Evolutionary conservation across 1,284 basidiomycete genomes (phyloP).

Genomic region (Melampsora occidentalis): DNA sequence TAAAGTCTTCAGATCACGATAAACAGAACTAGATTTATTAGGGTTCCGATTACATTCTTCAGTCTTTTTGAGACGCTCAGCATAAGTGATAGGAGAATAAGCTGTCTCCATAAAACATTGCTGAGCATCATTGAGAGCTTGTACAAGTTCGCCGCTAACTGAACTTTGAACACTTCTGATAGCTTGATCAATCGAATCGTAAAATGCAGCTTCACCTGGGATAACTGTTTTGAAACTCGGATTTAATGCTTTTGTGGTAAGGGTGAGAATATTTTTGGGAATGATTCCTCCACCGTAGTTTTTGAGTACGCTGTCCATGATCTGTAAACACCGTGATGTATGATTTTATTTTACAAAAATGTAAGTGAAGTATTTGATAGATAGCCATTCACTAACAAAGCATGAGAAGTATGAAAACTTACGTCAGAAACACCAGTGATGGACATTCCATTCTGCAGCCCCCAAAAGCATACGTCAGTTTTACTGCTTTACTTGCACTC

Average conservation of each 20-base stretch:
- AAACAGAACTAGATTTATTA: slow-evolving; percentile 23
- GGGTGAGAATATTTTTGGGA: slow-evolving; percentile 18
- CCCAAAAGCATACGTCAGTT: no score
- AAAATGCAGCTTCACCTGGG: slow-evolving; percentile 28
- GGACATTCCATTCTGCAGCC: slow-evolving; percentile 30
- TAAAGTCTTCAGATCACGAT: slow-evolving; percentile 30
- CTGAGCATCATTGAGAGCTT: slow-evolving; percentile 36
- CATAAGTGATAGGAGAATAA: slow-evolving; percentile 7
- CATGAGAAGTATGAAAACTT: neutral
- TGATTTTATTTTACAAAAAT: neutral
- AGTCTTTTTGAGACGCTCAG: slow-evolving; percentile 15
- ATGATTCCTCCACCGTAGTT: slow-evolving; percentile 39
- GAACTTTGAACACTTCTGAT: slow-evolving; percentile 36
- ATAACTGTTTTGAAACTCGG: slow-evolving; percentile 29
- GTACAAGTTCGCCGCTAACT: slow-evolving; percentile 25
- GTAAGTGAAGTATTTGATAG: neutral
- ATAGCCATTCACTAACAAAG: neutral
- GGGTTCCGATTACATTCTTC: slow-evolving; percentile 14
- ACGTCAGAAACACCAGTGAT: slow-evolving; percentile 42
- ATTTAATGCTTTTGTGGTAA: slow-evolving; percentile 27
- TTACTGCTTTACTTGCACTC: no score
- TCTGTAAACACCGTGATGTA: slow-evolving; percentile 7
- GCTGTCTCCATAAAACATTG: slow-evolving; percentile 34
- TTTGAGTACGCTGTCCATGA: slow-evolving; percentile 35
- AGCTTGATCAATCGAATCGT: slow-evolving; percentile 16